These are phyloP conservation scores for Rhizophagus sp. DNA, from an alignment of 192 early-diverging fungal species.

Conservation along the genomic window DNA sequence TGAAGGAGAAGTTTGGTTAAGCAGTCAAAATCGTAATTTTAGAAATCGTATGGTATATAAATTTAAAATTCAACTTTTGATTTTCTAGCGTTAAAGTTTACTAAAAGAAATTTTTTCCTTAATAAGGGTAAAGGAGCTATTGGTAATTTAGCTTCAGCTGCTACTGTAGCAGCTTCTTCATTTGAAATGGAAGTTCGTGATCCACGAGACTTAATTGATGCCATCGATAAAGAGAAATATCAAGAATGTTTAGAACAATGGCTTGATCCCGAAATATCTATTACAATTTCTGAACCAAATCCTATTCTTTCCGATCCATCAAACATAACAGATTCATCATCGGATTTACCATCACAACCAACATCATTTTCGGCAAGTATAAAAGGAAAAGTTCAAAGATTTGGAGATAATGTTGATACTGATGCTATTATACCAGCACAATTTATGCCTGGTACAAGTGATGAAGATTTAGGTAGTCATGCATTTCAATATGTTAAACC, in stretches of 20 bases:
- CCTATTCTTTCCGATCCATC: slow-evolving; percentile 49
- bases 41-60: slow-evolving; percentile 70
- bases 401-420: slow-evolving; percentile 77
- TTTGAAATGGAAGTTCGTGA: slow-evolving; percentile 74
- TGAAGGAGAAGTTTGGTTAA: slow-evolving; percentile 80
- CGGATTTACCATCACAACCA: slow-evolving; percentile 30
- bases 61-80: background rate
- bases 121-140: slow-evolving; percentile 68
- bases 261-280: slow-evolving; percentile 61
- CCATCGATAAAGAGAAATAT: slow-evolving; percentile 64
- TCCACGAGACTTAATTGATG: slow-evolving; percentile 66
- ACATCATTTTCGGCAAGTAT: slow-evolving; percentile 50
- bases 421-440: slow-evolving; percentile 80
- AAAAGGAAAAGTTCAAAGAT: slow-evolving; percentile 68
- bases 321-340: slow-evolving; percentile 13
- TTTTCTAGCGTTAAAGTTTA: background rate
- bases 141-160: slow-evolving; percentile 75
- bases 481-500: slow-evolving; percentile 75
- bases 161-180: slow-evolving; percentile 77
- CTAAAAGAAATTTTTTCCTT: background rate
- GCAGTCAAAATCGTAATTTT: slow-evolving; percentile 85
- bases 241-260: slow-evolving; percentile 65
- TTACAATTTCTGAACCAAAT: slow-evolving; percentile 66
- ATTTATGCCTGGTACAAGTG: slow-evolving; percentile 71
- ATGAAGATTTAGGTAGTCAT: slow-evolving; percentile 68